A percentile compares a stretch with the other conserved stretches of the same genome.
Evolutionary conservation across 306 rosid species (phyloP).

Genomic region (Quillaja saponaria): DNA sequence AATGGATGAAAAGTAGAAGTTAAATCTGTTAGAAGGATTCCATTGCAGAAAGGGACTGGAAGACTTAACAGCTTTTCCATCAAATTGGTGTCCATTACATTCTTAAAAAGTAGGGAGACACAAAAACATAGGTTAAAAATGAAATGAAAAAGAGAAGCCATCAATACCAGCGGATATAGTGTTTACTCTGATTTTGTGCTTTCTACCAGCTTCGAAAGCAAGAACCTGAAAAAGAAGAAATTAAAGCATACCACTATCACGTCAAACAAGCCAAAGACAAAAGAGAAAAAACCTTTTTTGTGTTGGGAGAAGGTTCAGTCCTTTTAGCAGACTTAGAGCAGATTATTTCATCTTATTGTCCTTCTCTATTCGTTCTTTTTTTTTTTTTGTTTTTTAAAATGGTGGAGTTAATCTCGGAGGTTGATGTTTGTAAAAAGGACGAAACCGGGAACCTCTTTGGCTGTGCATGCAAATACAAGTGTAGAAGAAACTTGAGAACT

Average conservation of each 20-base stretch:
- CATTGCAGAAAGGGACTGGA: background rate
- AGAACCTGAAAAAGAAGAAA: conserved; percentile 61
- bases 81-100: background rate
- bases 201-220: conserved; percentile 98
- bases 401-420: too few relatives aligned
- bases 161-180: conserved; percentile 81
- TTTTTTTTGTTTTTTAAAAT: too few relatives aligned
- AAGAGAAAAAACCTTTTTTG: background rate
- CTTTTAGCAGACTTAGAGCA: too few relatives aligned
- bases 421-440: background rate
- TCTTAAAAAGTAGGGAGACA: conserved; percentile 1
- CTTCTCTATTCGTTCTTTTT: too few relatives aligned
- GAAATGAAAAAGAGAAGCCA: background rate
- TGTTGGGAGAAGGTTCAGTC: too few relatives aligned
- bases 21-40: background rate
- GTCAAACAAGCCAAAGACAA: conserved; percentile 1
- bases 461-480: background rate
- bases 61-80: conserved; percentile 12
- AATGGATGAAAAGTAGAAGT: background rate
- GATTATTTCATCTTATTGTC: too few relatives aligned
- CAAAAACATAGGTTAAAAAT: conserved; percentile 7
- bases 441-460: background rate
- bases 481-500: conserved; percentile 24
- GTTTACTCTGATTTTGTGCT: conserved; percentile 78
- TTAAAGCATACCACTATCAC: background rate